Evolutionary conservation across 1,284 basidiomycete species (phyloP).

Genomic region (Rugosomyces carneus): DNA sequence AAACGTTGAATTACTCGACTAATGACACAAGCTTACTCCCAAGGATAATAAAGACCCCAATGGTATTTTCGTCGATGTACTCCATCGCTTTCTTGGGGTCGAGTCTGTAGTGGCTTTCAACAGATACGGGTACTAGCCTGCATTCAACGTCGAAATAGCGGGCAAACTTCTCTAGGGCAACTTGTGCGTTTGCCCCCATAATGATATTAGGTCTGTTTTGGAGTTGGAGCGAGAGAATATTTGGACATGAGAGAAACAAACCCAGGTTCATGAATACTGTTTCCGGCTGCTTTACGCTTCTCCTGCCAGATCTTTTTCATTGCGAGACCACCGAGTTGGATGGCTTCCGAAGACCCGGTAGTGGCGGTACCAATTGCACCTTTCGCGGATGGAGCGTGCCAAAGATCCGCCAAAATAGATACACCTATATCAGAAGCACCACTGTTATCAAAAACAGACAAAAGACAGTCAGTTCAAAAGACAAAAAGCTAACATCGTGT

Average conservation of each 20-base stretch:
- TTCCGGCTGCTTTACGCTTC: slow-evolving; percentile 80
- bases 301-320: slow-evolving; percentile 96
- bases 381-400: slow-evolving; percentile 77
- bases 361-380: slow-evolving; percentile 88
- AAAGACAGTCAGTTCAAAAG: not conserved
- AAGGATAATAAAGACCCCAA: slow-evolving; percentile 76
- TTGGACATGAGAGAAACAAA: slow-evolving; percentile 14
- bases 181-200: slow-evolving; percentile 83
- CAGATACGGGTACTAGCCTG: slow-evolving; percentile 73
- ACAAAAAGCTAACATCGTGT: slow-evolving; percentile 50
- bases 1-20: not conserved
- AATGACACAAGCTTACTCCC: slow-evolving; percentile 43
- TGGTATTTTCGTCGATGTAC: slow-evolving; percentile 89
- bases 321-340: slow-evolving; percentile 89
- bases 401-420: slow-evolving; percentile 87
- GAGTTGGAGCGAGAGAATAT: not conserved
- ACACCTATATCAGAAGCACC: slow-evolving; percentile 32
- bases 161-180: slow-evolving; percentile 87
- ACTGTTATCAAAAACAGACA: not conserved
- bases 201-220: slow-evolving; percentile 56
- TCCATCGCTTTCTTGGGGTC: slow-evolving; percentile 84
- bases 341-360: slow-evolving; percentile 90
- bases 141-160: slow-evolving; percentile 89
- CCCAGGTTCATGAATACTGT: slow-evolving; percentile 80
- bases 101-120: slow-evolving; percentile 75